A percentile compares a stretch with the other conserved stretches of the same genome.
Evolutionary conservation across 2,329 filamentous ascomycete genomes (phyloP).

Genomic region (Aspergillus ochraceus): DNA sequence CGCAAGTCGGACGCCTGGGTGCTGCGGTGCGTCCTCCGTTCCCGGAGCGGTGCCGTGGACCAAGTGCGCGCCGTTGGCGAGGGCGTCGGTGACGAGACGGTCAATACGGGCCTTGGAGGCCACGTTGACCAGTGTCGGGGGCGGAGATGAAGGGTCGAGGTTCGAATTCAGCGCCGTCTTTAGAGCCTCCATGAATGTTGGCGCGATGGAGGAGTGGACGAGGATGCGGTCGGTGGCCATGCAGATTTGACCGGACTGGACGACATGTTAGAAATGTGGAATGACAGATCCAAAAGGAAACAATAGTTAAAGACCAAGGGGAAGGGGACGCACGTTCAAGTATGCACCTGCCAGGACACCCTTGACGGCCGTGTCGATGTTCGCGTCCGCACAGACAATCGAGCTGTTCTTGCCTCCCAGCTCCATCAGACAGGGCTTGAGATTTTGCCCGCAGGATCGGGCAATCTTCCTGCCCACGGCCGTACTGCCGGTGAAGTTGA

Average conservation of each 20-base stretch:
- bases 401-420: slow-evolving; percentile 78
- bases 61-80: slow-evolving; percentile 32
- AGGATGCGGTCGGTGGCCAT: slow-evolving; percentile 77
- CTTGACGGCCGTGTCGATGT: slow-evolving; percentile 62
- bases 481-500: slow-evolving; percentile 75
- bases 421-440: slow-evolving; percentile 79
- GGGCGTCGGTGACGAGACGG: slow-evolving; percentile 27
- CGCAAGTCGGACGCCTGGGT: slow-evolving; percentile 49
- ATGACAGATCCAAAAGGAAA: neutral
- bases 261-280: slow-evolving; percentile 21
- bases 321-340: slow-evolving; percentile 28
- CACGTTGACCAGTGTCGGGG: slow-evolving; percentile 43
- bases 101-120: slow-evolving; percentile 47
- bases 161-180: slow-evolving; percentile 42
- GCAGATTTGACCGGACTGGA: slow-evolving; percentile 69
- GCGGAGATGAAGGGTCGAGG: slow-evolving; percentile 33
- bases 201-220: slow-evolving; percentile 56
- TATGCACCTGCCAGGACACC: slow-evolving; percentile 35
- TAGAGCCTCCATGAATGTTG: slow-evolving; percentile 53
- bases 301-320: neutral
- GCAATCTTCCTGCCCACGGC: slow-evolving; percentile 69
- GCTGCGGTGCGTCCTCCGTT: slow-evolving; percentile 6
- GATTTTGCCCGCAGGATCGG: slow-evolving; percentile 62
- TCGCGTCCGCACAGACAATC: slow-evolving; percentile 76
- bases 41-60: slow-evolving; percentile 25